Conservation (phyloP, 257 asterid species). For the Solanum dulcamara region DNA sequence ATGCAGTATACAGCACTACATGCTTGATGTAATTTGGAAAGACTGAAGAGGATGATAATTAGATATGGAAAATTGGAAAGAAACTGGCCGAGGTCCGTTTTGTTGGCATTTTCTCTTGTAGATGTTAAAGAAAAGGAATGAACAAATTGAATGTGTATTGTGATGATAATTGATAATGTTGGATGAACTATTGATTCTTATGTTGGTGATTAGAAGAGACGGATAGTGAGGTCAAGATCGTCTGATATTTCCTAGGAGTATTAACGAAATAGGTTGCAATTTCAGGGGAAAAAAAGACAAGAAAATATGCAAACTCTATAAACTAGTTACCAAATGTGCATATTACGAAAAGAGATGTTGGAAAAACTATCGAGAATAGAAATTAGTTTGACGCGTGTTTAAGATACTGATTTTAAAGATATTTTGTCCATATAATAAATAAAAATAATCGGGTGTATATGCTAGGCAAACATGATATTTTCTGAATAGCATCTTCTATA, state of each 20-base stretch:
- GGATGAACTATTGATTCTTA: neutral
- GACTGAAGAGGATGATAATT: neutral
- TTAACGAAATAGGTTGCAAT: neutral
- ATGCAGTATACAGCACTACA: neutral
- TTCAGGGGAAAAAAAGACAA: neutral
- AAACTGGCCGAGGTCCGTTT: neutral
- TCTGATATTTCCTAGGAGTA: neutral
- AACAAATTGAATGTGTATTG: neutral
- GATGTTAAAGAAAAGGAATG: neutral
- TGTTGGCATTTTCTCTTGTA: neutral
- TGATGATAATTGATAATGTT: neutral
- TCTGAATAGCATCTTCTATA: neutral
- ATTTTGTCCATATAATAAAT: neutral
- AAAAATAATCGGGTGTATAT: neutral
- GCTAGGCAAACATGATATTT: neutral
- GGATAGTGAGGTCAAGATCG: neutral
- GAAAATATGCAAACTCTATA: neutral
- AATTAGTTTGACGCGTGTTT: no score
- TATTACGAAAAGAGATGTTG: neutral
- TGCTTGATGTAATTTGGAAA: neutral
- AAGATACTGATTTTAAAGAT: neutral
- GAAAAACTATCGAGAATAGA: neutral
- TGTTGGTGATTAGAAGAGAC: neutral
- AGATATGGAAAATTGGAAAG: neutral
- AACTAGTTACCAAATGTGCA: neutral